Evolutionary conservation across 2,329 filamentous ascomycete species (phyloP).

Genomic region (Eurotiales sp.): DNA sequence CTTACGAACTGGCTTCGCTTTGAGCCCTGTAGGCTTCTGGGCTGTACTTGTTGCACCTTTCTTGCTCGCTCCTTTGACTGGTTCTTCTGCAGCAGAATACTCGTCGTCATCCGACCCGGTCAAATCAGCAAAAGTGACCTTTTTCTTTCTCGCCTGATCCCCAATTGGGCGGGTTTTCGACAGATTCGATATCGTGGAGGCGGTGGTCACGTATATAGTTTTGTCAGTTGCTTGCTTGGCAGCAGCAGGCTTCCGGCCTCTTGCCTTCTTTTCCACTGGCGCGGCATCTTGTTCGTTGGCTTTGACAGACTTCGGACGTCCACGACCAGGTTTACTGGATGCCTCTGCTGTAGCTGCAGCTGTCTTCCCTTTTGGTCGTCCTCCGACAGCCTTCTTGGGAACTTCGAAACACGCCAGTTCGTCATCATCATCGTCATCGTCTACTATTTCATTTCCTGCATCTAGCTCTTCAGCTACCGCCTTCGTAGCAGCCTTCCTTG

Average conservation of each 20-base stretch:
- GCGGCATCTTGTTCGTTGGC: conserved; percentile 11
- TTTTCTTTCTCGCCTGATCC: conserved; percentile 37
- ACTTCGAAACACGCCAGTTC: conserved; percentile 23
- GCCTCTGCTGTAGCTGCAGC: conserved; percentile 14
- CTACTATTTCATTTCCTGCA: not conserved
- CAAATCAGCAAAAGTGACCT: conserved; percentile 45
- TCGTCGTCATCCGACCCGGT: conserved; percentile 42
- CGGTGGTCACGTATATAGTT: conserved; percentile 23
- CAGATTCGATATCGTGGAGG: conserved; percentile 24
- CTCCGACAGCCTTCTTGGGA: conserved; percentile 21
- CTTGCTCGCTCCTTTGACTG: conserved; percentile 20
- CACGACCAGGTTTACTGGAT: conserved; percentile 15
- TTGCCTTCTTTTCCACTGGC: conserved; percentile 15
- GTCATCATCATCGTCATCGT: conserved; percentile 21
- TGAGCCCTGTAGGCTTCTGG: conserved; percentile 35
- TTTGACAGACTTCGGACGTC: conserved; percentile 11
- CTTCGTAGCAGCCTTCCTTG: not conserved
- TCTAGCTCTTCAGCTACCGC: conserved; percentile 6
- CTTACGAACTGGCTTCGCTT: conserved; percentile 46
- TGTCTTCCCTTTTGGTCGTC: conserved; percentile 17
- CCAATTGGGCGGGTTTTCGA: conserved; percentile 27
- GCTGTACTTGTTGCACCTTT: conserved; percentile 22
- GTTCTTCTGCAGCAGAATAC: conserved; percentile 20
- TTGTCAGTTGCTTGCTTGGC: conserved; percentile 17
- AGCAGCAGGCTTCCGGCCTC: conserved; percentile 26